Percentiles rank a stretch among this genome's conserved stretches.
phyloP scores from a whole-genome alignment of 148 eudicot genomes.

The Persicaria maculosa region DNA sequence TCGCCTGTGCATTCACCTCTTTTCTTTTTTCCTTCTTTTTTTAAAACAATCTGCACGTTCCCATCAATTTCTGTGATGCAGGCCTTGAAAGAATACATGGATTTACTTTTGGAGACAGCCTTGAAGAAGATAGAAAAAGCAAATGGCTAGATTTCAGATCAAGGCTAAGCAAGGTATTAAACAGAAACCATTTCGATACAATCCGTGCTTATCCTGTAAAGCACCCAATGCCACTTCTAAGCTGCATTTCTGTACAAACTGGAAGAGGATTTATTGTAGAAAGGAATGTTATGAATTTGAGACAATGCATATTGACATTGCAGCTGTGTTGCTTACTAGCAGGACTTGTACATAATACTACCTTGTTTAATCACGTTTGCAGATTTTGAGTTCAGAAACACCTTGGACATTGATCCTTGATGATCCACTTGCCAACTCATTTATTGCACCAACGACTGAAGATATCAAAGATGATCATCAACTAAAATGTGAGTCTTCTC shows the following conservation, averaged over 20 bases:
- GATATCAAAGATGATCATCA: slow-evolving; percentile 67
- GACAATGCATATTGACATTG: too few relatives aligned
- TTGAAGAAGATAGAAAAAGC: slow-evolving; percentile 57
- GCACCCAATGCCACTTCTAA: neutral
- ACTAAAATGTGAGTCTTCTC: slow-evolving; percentile 11
- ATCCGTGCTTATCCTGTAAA: too few relatives aligned
- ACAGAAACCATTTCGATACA: neutral
- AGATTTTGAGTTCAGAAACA: slow-evolving; percentile 69
- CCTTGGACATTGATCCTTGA: slow-evolving; percentile 85
- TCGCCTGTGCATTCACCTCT: neutral
- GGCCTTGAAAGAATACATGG: slow-evolving; percentile 93
- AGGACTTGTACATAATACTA: too few relatives aligned
- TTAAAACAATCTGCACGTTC: too few relatives aligned
- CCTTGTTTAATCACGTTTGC: slow-evolving; percentile 11
- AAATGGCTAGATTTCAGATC: slow-evolving; percentile 75
- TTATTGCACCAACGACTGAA: slow-evolving; percentile 80
- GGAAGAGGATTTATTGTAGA: neutral
- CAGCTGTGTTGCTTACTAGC: too few relatives aligned
- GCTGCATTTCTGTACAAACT: neutral
- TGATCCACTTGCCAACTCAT: slow-evolving; percentile 91
- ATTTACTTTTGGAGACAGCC: slow-evolving; percentile 89
- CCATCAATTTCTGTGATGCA: slow-evolving; percentile 21
- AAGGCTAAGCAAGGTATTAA: slow-evolving; percentile 61
- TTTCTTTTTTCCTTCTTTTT: too few relatives aligned
- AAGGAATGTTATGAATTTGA: too few relatives aligned